Evolutionary conservation across 495 filamentous ascomycete species (phyloP).

Genomic region (Aspergillus ostianus): DNA sequence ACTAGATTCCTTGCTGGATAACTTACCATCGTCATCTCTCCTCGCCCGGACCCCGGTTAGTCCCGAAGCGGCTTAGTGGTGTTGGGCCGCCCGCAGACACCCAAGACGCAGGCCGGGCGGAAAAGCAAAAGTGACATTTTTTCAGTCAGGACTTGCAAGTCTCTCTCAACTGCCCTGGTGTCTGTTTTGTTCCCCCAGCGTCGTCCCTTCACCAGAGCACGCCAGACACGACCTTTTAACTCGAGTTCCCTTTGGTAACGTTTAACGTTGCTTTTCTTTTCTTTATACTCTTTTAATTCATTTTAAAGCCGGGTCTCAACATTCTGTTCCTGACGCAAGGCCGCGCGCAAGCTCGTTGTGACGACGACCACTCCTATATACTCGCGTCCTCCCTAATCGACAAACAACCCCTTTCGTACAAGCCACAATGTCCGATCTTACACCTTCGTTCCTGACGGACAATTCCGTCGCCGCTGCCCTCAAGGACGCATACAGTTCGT

Average conservation of each 20-base stretch:
- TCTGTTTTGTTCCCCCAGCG: conserved; percentile 11
- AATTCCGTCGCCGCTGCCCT: conserved; percentile 69
- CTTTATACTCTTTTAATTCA: conserved; percentile 11
- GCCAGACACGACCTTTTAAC: conserved; percentile 22
- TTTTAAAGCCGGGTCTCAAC: conserved; percentile 35
- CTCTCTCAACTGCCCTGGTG: conserved; percentile 7
- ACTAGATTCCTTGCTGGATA: background rate
- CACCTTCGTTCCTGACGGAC: conserved; percentile 63
- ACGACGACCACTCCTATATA: conserved; percentile 2
- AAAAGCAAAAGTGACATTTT: conserved; percentile 34
- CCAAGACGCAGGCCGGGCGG: conserved; percentile 30
- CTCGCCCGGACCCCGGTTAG: conserved; percentile 17
- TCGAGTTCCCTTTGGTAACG: conserved; percentile 10
- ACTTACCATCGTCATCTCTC: background rate
- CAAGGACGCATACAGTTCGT: conserved; percentile 75
- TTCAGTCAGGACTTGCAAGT: conserved; percentile 17
- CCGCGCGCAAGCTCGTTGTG: conserved; percentile 9
- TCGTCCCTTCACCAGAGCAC: conserved; percentile 9
- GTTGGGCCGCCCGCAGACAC: conserved; percentile 28
- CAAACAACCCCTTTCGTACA: conserved; percentile 5
- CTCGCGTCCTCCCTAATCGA: background rate
- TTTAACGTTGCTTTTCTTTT: conserved; percentile 18
- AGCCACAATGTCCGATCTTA: conserved; percentile 47
- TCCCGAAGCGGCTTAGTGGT: conserved; percentile 25
- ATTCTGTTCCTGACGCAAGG: conserved; percentile 14